These are phyloP conservation scores for Diaporthe sp. DNA, from an alignment of 2,329 filamentous ascomycete genomes.

Conservation along the genomic window DNA sequence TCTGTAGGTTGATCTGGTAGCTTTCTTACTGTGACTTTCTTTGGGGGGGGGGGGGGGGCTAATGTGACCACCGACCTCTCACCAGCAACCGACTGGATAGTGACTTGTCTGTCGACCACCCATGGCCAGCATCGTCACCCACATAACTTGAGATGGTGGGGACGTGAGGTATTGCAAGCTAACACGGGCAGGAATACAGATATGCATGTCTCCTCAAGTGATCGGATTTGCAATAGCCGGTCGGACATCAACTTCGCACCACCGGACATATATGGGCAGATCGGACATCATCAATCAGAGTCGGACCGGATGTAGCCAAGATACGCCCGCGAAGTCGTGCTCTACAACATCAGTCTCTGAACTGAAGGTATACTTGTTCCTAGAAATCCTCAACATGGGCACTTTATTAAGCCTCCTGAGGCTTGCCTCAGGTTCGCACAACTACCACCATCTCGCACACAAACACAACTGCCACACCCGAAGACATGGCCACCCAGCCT, in stretches of 20 bases:
- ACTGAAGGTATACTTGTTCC: neutral
- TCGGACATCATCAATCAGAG: neutral
- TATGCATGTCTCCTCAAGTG: neutral
- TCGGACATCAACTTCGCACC: neutral
- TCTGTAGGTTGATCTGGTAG: neutral
- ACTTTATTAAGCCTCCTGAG: neutral
- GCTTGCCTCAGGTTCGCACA: neutral
- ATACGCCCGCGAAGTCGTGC: neutral
- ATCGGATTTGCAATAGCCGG: neutral
- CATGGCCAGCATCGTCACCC: neutral
- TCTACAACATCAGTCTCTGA: neutral
- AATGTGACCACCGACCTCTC: too few relatives aligned
- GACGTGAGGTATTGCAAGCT: too few relatives aligned
- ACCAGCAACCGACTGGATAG: too few relatives aligned
- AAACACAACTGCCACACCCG: neutral
- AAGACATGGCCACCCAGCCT: constrained; percentile 10
- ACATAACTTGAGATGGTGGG: too few relatives aligned
- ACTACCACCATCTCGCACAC: neutral
- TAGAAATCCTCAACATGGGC: neutral
- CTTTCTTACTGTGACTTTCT: too few relatives aligned
- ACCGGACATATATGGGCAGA: neutral
- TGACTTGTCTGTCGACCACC: neutral
- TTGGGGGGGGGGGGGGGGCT: too few relatives aligned
- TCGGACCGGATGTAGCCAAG: neutral
- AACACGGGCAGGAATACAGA: too few relatives aligned